Percentiles rank a stretch among this genome's conserved stretches.
These are phyloP conservation scores for Coniochaeta hoffmannii DNA, from an alignment of 2,329 filamentous ascomycete genomes.

Conservation along the genomic window DNA sequence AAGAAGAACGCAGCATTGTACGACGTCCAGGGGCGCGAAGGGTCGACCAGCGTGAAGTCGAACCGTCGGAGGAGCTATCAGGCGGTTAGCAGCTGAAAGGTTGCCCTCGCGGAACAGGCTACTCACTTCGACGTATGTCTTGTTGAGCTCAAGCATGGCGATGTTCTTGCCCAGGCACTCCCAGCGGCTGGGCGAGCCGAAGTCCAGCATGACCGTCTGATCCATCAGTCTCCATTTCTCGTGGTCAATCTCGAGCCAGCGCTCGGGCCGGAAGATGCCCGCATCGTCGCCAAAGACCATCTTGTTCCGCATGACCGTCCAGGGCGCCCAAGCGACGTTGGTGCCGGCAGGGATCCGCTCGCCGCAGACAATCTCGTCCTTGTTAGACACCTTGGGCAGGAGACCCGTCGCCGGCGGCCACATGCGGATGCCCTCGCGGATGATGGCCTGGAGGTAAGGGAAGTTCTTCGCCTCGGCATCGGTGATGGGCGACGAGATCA, in stretches of 20 bases:
- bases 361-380: constrained; percentile 20
- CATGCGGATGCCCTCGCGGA: constrained; percentile 30
- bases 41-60: constrained; percentile 7
- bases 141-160: constrained; percentile 32
- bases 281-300: constrained; percentile 27
- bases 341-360: constrained; percentile 28
- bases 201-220: constrained; percentile 27
- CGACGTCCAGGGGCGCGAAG: constrained; percentile 6
- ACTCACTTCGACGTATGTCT: constrained; percentile 32
- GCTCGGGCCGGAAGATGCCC: constrained; percentile 32
- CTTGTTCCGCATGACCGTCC: constrained; percentile 23
- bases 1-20: constrained; percentile 4
- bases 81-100: neutral
- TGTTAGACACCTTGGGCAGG: constrained; percentile 19
- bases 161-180: constrained; percentile 32
- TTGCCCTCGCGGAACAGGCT: neutral
- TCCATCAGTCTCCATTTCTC: constrained; percentile 23
- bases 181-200: constrained; percentile 26
- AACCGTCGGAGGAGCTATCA: constrained; percentile 7
- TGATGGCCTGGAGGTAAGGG: constrained; percentile 28
- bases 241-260: constrained; percentile 30
- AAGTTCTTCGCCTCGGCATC: constrained; percentile 19
- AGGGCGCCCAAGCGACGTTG: constrained; percentile 27
- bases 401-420: constrained; percentile 20
- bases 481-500: constrained; percentile 23